Evolutionary conservation across 1,139 yeast species (phyloP).

Genomic region (Candida mesenterica): DNA sequence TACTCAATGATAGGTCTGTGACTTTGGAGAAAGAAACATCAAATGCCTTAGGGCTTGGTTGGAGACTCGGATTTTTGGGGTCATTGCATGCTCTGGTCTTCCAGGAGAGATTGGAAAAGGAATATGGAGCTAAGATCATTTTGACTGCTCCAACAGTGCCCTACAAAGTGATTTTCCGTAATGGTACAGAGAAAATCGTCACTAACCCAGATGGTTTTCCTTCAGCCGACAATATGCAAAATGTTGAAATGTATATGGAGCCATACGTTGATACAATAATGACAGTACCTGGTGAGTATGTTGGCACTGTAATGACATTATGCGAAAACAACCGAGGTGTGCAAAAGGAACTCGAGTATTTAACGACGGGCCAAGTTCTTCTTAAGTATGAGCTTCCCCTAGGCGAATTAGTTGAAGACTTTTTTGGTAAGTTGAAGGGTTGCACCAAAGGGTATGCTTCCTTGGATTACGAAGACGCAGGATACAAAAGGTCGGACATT

Average conservation of each 20-base stretch:
- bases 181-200: constrained; percentile 63
- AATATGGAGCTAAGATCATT: constrained; percentile 89
- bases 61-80: constrained; percentile 95
- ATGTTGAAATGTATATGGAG: constrained; percentile 66
- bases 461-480: constrained; percentile 91
- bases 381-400: constrained; percentile 80
- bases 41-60: constrained; percentile 93
- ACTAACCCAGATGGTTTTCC: constrained; percentile 96
- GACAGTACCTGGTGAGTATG: constrained; percentile 86
- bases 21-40: constrained; percentile 88
- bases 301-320: constrained; percentile 81
- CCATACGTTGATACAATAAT: constrained; percentile 90
- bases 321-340: constrained; percentile 84
- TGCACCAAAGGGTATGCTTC: constrained; percentile 91
- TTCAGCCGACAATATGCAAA: constrained; percentile 41
- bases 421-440: constrained; percentile 90
- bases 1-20: constrained; percentile 88
- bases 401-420: constrained; percentile 89
- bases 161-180: constrained; percentile 63
- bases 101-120: constrained; percentile 85
- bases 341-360: constrained; percentile 75
- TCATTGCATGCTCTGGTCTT: constrained; percentile 94
- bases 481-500: constrained; percentile 75
- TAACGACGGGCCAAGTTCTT: constrained; percentile 79
- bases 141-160: constrained; percentile 98